A percentile compares a stretch with the other conserved stretches of the same genome.
Conservation (phyloP, 2,329 filamentous ascomycete genomes). For the Zopfia rhizophila region DNA sequence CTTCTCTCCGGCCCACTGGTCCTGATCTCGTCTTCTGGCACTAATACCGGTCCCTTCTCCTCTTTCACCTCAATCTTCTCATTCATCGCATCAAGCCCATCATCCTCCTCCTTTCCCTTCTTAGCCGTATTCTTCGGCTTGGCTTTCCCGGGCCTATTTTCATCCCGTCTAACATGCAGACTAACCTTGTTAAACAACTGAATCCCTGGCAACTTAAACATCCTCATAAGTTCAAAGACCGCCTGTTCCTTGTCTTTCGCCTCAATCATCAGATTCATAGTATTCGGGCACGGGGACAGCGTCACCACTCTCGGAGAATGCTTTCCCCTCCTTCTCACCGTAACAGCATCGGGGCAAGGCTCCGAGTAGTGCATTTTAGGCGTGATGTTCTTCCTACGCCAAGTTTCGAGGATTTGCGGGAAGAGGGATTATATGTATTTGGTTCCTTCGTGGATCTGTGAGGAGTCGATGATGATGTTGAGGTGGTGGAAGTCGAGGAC, state of each 20-base stretch:
- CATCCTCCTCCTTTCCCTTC: conserved; percentile 53
- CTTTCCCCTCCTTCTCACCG: conserved; percentile 80
- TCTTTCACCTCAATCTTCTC: conserved; percentile 56
- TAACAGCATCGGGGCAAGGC: conserved; percentile 78
- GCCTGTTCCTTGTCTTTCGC: conserved; percentile 98
- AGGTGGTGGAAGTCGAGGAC: conserved; percentile 96
- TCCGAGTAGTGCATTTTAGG: conserved; percentile 99
- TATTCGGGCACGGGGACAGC: conserved; percentile 81
- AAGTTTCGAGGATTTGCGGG: conserved; percentile 82
- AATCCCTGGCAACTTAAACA: conserved; percentile 83
- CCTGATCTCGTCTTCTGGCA: conserved; percentile 75
- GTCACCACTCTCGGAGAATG: conserved; percentile 83
- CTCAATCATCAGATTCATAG: conserved; percentile 99
- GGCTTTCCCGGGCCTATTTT: conserved; percentile 65
- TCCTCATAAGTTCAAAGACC: conserved; percentile 92
- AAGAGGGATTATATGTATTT: conserved; percentile 80
- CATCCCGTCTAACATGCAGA: conserved; percentile 79
- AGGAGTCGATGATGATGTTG: conserved; percentile 86
- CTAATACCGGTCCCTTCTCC: conserved; percentile 47
- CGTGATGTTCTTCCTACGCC: conserved; percentile 83
- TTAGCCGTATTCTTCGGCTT: conserved; percentile 55
- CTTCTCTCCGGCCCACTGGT: conserved; percentile 87
- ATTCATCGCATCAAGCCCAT: conserved; percentile 50
- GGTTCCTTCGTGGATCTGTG: conserved; percentile 82
- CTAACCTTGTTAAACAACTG: conserved; percentile 80